Evolutionary conservation across 1,284 basidiomycete genomes (phyloP).

Genomic region (Chalciporus sp.): DNA sequence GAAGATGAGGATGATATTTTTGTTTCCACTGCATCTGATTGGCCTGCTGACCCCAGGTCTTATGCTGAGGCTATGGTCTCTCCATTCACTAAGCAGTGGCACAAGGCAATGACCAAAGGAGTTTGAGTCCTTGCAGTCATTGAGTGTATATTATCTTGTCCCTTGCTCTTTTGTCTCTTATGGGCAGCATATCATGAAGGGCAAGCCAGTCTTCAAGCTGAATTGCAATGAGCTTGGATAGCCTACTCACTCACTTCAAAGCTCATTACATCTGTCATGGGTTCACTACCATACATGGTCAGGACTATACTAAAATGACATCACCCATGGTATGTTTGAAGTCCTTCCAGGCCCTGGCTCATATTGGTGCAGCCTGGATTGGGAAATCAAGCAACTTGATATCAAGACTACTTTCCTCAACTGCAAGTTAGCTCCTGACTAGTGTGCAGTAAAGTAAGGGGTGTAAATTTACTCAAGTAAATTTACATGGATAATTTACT

Average conservation of each 20-base stretch:
- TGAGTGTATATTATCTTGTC: slow-evolving; percentile 35
- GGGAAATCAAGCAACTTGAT: neutral
- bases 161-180: slow-evolving; percentile 11
- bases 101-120: slow-evolving; percentile 25
- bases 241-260: neutral
- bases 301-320: neutral
- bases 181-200: neutral
- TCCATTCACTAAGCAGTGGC: slow-evolving; percentile 26
- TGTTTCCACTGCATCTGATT: neutral
- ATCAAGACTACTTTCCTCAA: neutral
- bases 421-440: too few relatives aligned
- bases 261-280: neutral
- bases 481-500: neutral
- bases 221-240: neutral
- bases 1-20: too few relatives aligned
- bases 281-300: neutral
- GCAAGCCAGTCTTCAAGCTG: neutral
- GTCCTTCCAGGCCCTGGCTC: neutral
- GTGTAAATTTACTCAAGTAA: neutral
- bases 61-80: slow-evolving; percentile 27
- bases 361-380: neutral
- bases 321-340: neutral
- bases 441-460: neutral
- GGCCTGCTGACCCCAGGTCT: slow-evolving; percentile 22
- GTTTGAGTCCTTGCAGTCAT: slow-evolving; percentile 19